Evolutionary conservation across 177 flowering plant genomes (phyloP), one percentile per base, ranked within the genome.

Genomic region (Vitis hybrid): DNA sequence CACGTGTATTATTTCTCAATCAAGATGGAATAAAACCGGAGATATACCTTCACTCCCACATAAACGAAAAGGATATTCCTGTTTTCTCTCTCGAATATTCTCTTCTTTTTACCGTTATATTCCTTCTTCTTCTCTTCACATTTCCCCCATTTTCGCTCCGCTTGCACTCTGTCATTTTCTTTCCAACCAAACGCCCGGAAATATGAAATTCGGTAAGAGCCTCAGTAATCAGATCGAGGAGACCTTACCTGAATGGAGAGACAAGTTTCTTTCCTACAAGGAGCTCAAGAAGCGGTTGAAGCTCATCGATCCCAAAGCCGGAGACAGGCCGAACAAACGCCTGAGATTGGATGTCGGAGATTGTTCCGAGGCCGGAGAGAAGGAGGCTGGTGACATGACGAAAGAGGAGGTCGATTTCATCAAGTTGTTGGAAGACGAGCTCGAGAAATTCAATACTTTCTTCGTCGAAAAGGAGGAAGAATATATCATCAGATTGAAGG

Each of bases 131-230:
- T 12, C 48, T 16, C 50, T 10, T 10, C 55, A 10, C 51, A 15
- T 52, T 71, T 69, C 73, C 66, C 29, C 62, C 73, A 13, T 21
- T 57, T 63, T 60, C 73, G 56, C 49, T n/a, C 56, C 9, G 5
- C 39, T 31, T 62, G 49, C 51, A 13, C 9, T 2, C 5, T 10
- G n/a, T 56, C 4, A 13, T 60, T 75, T 71, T 62, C 74, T 69
- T 53, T 10, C 52, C 61, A 56, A 16, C 15, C 73, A 67, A 60
- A 29, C 39, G 19, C 3, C 6, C 33, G n/a, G 14, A 55, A 64
- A 5, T 48, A 92, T 90, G 99, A 94, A 93, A 80, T 94, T 94
- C 71, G 97, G 99, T 8, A 94, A 94, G 87, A 90, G 92, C 62
- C 74, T 93, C 61, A 93, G 90, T 76, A 86, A 77, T 70, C 97